Percentiles rank a stretch among this genome's conserved stretches.
Conservation (phyloP, 1,284 basidiomycete genomes). For the Sporisorium reilianum region DNA sequence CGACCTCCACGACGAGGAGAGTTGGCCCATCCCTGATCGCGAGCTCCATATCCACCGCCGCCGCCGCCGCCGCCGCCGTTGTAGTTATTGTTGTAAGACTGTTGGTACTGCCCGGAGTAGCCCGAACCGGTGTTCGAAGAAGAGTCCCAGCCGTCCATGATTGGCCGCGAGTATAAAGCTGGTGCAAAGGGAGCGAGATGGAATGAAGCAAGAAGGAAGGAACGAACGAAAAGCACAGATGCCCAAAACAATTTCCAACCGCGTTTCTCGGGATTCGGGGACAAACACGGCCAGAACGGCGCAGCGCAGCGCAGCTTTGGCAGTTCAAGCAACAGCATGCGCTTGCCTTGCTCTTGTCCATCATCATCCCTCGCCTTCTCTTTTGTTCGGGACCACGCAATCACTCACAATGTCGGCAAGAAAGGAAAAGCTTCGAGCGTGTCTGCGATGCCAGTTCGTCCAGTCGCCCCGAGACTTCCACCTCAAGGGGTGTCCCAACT, state of each 20-base stretch:
- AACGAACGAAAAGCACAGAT: slow-evolving; percentile 16
- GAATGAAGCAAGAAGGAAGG: not conserved
- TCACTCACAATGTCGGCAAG: slow-evolving; percentile 43
- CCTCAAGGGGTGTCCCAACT: slow-evolving; percentile 91
- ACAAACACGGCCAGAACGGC: not conserved
- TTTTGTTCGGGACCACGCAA: not conserved
- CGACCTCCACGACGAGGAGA: slow-evolving; percentile 45
- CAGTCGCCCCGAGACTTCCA: slow-evolving; percentile 87
- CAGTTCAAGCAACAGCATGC: not conserved
- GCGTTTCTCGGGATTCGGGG: slow-evolving; percentile 18
- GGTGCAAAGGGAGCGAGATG: not conserved
- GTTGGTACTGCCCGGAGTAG: slow-evolving; percentile 15
- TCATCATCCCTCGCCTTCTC: not conserved
- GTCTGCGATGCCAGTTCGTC: slow-evolving; percentile 90
- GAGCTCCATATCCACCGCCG: slow-evolving; percentile 7
- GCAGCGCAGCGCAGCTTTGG: not conserved
- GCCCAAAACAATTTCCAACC: not conserved
- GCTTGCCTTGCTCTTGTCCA: not conserved
- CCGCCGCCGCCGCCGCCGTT: not conserved
- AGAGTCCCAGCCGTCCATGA: slow-evolving; percentile 38
- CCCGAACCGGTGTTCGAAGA: slow-evolving; percentile 11
- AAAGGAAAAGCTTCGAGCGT: slow-evolving; percentile 79
- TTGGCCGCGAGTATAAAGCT: not conserved
- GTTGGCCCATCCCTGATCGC: slow-evolving; percentile 42
- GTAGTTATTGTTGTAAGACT: slow-evolving; percentile 18